Evolutionary conservation across 345 rosid genomes (phyloP).

Genomic region (Citrus reticulata): DNA sequence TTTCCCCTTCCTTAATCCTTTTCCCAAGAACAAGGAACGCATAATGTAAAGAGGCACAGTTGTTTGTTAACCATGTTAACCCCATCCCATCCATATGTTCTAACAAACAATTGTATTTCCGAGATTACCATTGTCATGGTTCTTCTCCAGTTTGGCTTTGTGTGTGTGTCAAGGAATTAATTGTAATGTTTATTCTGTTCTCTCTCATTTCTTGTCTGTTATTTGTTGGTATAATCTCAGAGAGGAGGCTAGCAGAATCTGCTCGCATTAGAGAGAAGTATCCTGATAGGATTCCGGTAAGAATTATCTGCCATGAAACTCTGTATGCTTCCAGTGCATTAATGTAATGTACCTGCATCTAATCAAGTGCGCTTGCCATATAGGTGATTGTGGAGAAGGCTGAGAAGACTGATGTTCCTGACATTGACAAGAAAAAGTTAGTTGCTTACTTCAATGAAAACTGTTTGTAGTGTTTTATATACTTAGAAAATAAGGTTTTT

Average conservation of each 20-base stretch:
- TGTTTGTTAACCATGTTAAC: neutral
- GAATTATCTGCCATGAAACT: neutral
- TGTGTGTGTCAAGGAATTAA: neutral
- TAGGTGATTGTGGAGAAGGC: slow-evolving; percentile 97
- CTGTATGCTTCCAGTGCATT: neutral
- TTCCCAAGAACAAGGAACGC: neutral
- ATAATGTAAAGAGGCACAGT: neutral
- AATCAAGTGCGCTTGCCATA: slow-evolving; percentile 4
- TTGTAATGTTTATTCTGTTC: neutral
- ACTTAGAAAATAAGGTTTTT: neutral
- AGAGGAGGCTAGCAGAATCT: slow-evolving; percentile 83
- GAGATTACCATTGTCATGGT: neutral
- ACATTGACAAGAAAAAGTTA: slow-evolving; percentile 96
- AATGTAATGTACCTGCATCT: neutral
- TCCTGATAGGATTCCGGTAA: slow-evolving; percentile 90
- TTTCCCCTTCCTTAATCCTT: neutral
- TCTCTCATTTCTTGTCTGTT: neutral
- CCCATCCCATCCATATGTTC: neutral
- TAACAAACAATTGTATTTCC: neutral
- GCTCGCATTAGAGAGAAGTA: slow-evolving; percentile 80
- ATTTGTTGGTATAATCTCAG: slow-evolving; percentile 23
- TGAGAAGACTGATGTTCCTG: slow-evolving; percentile 84
- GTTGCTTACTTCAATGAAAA: slow-evolving; percentile 16
- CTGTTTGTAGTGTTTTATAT: too few relatives aligned
- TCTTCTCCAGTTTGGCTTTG: neutral